Evolutionary conservation across 768 basidiomycete genomes (phyloP), one percentile per base, ranked within the genome.

Genomic region (Pisolithus tinctorius): DNA sequence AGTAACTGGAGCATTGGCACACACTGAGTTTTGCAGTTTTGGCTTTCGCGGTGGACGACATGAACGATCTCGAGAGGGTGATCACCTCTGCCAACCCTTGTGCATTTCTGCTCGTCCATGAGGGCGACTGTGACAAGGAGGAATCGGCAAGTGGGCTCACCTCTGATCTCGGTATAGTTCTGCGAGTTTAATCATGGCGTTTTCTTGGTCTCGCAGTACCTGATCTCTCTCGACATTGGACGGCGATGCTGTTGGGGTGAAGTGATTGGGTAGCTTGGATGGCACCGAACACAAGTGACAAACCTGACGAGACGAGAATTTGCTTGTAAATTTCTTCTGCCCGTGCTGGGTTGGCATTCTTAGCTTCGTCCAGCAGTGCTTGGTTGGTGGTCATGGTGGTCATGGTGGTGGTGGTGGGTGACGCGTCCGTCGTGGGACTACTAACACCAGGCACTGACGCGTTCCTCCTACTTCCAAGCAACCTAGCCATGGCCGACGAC

Each of bases 1-100:
- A 46, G 48, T 3, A 34, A 16, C 45, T 26, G 39, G 20, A 47
- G 8, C n/a, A 17, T 23, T 6, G 7, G 23, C 14, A 45, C 53
- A 59, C 55, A 93, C 93, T 95, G 56, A 97, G 82, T 71, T 95
- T 95, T 3, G 93, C 93, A 0, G 95, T 96, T 70, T 97, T 96
- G 1, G 93, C 94, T 69, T 97, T 97, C 14, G 94, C 20, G 0
- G 92, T 89, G n/a, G 87, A 86, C 0, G 89, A 84, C 80, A 95
- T 89, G 74, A 94, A 93, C 0, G 81, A 76, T 45, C 93, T 74
- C 0, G 90, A 92, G 26, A 86, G 75, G 0, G 83, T 87, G 50
- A 96, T 89, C 36, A 95, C 84, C 49, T 92, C 81, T 9, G 93
- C 90, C 2, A 98, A 76, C 16, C 88, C 88, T 54, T 83, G 68